Evolutionary conservation across 495 filamentous ascomycete species (phyloP), one percentile per base, ranked within the genome.

Genomic region (Penicillium odoratum): DNA sequence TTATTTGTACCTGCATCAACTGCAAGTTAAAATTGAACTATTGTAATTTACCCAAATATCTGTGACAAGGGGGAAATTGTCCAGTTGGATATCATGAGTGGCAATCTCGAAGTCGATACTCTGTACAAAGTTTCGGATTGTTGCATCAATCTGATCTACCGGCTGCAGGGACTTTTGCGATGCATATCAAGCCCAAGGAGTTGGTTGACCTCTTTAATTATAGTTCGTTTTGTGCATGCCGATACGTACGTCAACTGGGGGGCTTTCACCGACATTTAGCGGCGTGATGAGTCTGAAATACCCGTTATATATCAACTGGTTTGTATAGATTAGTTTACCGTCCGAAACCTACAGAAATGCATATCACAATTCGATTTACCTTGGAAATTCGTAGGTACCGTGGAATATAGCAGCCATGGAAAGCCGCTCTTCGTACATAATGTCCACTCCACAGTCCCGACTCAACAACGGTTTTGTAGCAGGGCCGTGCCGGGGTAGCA

Each of bases 401-500:
- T 5, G 40, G 49, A 40, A 5, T 31, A 53, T 53, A 3, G 10
- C 44, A 59, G 61, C 60, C 66, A 60, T 62, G 52, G 61, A 57
- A 62, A 64, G 42, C 26, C 21, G 30, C 42, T 28, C 25, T 10
- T 11, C 26, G 30, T 64, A 58, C 58, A 53, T 55, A 58, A 56
- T 44, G 30, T 43, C 44, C 49, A 50, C 64, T 67, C 66, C 64
- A 67, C 66, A 42, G 18, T 53, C 18, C 66, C 36, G 18, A 50
- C 18, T 48, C 47, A 62, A 62, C 56, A 66, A 57, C 61, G 66
- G 66, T 64, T 66, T 34, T 62, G n/a, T 21, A 51, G 53, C 59
- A 67, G 66, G 66, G 61, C 64, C 64, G 66, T 60, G 49, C 66
- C 66, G 66, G 55, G 16, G 21, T 21, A 60, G 48, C 50, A 65